These are phyloP conservation scores for Leucoagaricus sp. DNA, from an alignment of 1,284 basidiomycete genomes.

Conservation along the genomic window DNA sequence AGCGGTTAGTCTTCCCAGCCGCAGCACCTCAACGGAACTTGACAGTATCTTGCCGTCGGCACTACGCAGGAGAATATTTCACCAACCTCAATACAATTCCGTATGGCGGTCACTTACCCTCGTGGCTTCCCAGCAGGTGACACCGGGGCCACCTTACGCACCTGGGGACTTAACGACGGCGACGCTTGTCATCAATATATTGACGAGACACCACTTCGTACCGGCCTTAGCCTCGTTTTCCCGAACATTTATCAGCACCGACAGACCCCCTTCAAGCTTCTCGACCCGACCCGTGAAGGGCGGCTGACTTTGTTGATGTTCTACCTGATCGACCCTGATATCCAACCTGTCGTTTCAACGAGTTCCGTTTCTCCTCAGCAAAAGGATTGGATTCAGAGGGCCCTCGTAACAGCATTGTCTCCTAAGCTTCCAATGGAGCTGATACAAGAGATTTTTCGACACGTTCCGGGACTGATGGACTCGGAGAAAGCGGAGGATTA, in stretches of 20 bases:
- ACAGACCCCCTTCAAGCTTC: slow-evolving; percentile 35
- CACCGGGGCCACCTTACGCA: slow-evolving; percentile 43
- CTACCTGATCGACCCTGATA: slow-evolving; percentile 50
- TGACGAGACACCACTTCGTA: slow-evolving; percentile 34
- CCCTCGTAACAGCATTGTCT: slow-evolving; percentile 35
- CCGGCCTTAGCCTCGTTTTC: slow-evolving; percentile 44
- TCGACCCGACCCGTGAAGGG: slow-evolving; percentile 37
- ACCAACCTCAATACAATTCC: slow-evolving; percentile 38
- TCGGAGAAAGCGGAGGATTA: slow-evolving; percentile 38
- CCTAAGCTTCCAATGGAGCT: slow-evolving; percentile 43
- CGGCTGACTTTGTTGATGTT: slow-evolving; percentile 40
- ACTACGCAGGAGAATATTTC: slow-evolving; percentile 41
- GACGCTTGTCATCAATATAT: slow-evolving; percentile 49
- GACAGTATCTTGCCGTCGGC: background rate
- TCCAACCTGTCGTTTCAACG: slow-evolving; percentile 42
- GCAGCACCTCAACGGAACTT: background rate
- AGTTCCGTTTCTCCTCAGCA: slow-evolving; percentile 47
- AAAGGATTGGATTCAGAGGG: slow-evolving; percentile 40
- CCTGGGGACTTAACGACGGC: slow-evolving; percentile 48
- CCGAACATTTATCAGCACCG: slow-evolving; percentile 57
- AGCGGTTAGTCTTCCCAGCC: slow-evolving; percentile 31
- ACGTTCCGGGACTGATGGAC: slow-evolving; percentile 40
- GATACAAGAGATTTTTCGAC: slow-evolving; percentile 40
- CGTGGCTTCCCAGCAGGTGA: slow-evolving; percentile 42
- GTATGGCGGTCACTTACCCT: slow-evolving; percentile 51